Base-by-base conservation (phyloP, 202 grass and related monocot genomes). In the Cymbopogon flexuosus region DNA sequence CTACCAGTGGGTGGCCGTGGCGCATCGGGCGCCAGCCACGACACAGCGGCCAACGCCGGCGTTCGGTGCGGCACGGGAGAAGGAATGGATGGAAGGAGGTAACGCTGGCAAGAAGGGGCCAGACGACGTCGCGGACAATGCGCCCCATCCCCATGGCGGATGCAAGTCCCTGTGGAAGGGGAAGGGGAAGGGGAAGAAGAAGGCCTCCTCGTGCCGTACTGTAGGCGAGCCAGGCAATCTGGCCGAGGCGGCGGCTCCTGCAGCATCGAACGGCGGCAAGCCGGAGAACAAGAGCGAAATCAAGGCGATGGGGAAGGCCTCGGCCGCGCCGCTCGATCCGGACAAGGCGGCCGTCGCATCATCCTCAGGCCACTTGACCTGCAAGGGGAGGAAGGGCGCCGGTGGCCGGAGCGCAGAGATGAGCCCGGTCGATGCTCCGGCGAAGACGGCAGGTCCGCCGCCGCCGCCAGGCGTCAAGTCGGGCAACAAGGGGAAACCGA, bases 1-100 rank as follows among this genome's bases (percentile, higher is more conserved):
- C 27, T n/a, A 35, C 19, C 65, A 61, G 4, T 56, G 65, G 79
- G 84, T 83, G 23, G 34, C 62, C 63, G 67, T 66, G 81, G 23
- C 40, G 23, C 54, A 66, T 62, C 34, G 9, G 36, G 27, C 40
- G 18, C 43, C 12, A 10, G 10, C 3, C 3, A 22, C 66, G 68
- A 39, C 56, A 5, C 35, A 49, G 23, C 10, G 23, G 37, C 64
- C 54, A 56, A 16, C 13, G 30, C 23, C 58, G 58, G 10, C 8
- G 16, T 39, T 35, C 40, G 16, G 18, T 33, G 64, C n/a, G 42
- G 1, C 16, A 0, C 18, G 39, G 43, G 46, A 80, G 43, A 73
- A 1, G 46, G 63, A 5, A 16, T 10, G 34, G 14, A 51, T 0
- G 16, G 51, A 19, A 3, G 66, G 57, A 68, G 78, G 31, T 58